Evolutionary conservation across 495 filamentous ascomycete genomes (phyloP), one percentile per base, ranked within the genome.

Genomic region (Filosporella fistucella): DNA sequence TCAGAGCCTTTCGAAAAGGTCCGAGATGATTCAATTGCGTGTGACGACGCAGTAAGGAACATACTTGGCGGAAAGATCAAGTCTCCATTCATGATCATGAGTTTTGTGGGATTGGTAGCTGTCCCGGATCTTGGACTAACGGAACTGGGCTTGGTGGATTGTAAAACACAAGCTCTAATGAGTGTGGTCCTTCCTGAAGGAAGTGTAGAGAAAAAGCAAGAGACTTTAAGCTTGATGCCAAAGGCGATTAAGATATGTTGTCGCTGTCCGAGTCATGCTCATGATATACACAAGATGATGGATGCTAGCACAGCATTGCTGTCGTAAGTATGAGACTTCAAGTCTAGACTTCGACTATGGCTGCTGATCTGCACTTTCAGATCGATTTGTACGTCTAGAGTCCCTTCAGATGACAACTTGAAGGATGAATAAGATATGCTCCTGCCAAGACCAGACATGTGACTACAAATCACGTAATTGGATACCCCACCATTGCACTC

Each of bases 81-180:
- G 11, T 35, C 43, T 11, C 43, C 43, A 4, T 46, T 46, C 26
- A 35, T 46, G 30, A 46, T 46, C 22, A 32, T 32, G 17, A 46
- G 43, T 14, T 46, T 46, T 16, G 17, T 46, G 23, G 43, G 43
- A 21, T 26, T 46, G 20, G 32, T 35, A 20, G 43, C 30, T 13
- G 43, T 46, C 11, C 43, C 43, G 20, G 43, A 46, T 37, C 30
- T 46, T 5, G 43, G 43, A 2, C 22, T 46, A 20, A 46, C 43
- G 16, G 43, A 46, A 14, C 18, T 35, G 29, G 43, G 43, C 14
- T 36, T 46, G 18, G 32, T 46, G 6, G 43, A 46, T 17, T 46
- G 43, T 21, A 35, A 46, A 12, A 37, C 43, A 8, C 43, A 46
- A 17, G 30, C 20, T 2, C 16, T 46, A 32, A 46, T 46, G 17